Conservation (phyloP, 441 rosid species). For the Corymbia calophylla region DNA sequence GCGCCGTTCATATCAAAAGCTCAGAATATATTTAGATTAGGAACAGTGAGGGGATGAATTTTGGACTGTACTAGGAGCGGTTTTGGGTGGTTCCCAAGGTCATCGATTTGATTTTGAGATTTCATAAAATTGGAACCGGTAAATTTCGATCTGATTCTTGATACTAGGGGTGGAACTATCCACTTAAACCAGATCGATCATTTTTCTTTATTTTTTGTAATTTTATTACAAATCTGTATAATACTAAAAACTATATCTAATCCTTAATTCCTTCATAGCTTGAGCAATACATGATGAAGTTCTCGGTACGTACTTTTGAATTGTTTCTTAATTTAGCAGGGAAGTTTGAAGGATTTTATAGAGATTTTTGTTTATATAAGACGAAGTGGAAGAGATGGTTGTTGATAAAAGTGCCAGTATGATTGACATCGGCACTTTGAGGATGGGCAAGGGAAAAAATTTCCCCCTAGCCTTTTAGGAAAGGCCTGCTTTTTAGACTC, state of each 20-base stretch:
- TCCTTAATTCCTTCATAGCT: background rate
- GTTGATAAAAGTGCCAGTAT: no score
- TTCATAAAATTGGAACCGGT: no score
- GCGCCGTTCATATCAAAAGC: background rate
- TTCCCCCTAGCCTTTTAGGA: background rate
- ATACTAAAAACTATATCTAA: no score
- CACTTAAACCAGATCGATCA: fast-evolving
- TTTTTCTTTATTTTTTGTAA: no score
- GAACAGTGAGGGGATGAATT: background rate
- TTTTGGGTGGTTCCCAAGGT: no score
- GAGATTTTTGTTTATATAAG: background rate
- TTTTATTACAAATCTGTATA: background rate
- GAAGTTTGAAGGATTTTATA: background rate
- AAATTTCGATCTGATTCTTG: fast-evolving
- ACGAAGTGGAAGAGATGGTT: background rate
- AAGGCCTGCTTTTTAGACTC: background rate
- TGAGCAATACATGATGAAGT: background rate
- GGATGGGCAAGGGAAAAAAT: background rate
- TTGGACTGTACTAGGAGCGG: background rate
- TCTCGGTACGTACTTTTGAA: background rate
- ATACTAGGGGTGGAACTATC: fast-evolving
- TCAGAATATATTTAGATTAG: background rate
- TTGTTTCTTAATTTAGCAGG: background rate
- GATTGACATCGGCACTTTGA: fast-evolving
- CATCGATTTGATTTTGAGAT: no score